A percentile compares a stretch with the other conserved stretches of the same genome.
phyloP scores from a whole-genome alignment of 225 moss, liverwort and hornwort genomes.

The Takakia lepidozioides region DNA sequence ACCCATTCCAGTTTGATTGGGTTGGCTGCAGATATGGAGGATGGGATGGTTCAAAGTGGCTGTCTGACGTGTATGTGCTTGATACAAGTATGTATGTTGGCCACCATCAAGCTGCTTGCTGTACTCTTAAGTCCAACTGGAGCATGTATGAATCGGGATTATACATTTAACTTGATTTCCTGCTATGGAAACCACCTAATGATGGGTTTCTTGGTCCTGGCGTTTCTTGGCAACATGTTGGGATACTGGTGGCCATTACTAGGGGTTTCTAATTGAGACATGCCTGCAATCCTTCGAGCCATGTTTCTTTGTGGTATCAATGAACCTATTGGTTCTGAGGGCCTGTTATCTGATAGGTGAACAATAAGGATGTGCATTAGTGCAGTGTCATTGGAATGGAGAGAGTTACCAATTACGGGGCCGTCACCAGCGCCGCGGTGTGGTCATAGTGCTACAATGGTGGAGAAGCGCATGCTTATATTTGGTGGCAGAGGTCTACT shows the following conservation, averaged over 20 bases:
- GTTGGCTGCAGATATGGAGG: constrained; percentile 84
- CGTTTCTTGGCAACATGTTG: neutral
- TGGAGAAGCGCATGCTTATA: constrained; percentile 98
- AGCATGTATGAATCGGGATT: too few relatives aligned
- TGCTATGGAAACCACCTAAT: too few relatives aligned
- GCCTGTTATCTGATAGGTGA: too few relatives aligned
- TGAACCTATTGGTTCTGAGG: too few relatives aligned
- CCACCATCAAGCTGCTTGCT: neutral
- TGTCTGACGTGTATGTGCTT: constrained; percentile 88
- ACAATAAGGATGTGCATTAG: too few relatives aligned
- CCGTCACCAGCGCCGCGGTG: constrained; percentile 87
- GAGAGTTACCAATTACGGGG: constrained; percentile 59
- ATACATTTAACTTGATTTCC: too few relatives aligned
- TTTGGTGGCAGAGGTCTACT: constrained; percentile 91
- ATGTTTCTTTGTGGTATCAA: too few relatives aligned
- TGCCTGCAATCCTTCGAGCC: too few relatives aligned
- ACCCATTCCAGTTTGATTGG: too few relatives aligned
- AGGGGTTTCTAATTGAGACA: too few relatives aligned
- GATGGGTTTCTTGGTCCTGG: neutral
- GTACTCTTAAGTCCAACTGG: too few relatives aligned
- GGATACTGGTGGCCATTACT: too few relatives aligned
- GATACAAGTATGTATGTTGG: constrained; percentile 64
- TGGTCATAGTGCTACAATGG: constrained; percentile 97
- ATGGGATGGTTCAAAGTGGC: constrained; percentile 96
- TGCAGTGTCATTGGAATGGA: constrained; percentile 96